These are phyloP conservation scores for Claviceps humidiphila DNA, from an alignment of 2,329 filamentous ascomycete genomes.

Conservation along the genomic window DNA sequence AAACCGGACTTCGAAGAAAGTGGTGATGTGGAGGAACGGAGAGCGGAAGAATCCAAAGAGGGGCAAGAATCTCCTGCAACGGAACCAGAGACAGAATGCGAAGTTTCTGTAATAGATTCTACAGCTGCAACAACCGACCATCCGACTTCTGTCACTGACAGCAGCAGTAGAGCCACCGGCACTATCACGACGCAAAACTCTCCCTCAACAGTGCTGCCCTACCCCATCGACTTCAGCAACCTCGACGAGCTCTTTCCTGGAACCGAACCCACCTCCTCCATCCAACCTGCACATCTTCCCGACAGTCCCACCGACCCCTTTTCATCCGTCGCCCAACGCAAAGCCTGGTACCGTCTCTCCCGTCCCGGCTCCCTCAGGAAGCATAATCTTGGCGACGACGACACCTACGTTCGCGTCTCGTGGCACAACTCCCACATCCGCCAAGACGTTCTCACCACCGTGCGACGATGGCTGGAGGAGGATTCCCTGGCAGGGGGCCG, in stretches of 20 bases:
- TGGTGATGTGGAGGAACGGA: background rate
- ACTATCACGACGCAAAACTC: background rate
- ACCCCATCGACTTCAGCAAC: conserved; percentile 20
- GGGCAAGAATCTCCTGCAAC: too few relatives aligned
- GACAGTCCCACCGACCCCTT: conserved; percentile 40
- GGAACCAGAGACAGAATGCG: background rate
- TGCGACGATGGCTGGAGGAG: conserved; percentile 54
- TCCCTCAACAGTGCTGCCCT: conserved; percentile 10
- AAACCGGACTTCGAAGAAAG: background rate
- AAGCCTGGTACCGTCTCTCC: conserved; percentile 52
- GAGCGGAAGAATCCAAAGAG: background rate
- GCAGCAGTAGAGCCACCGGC: background rate
- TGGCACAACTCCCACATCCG: conserved; percentile 45
- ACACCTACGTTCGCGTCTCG: conserved; percentile 44
- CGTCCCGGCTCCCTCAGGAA: conserved; percentile 44
- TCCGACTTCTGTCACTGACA: background rate
- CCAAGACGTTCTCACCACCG: conserved; percentile 40
- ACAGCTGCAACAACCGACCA: background rate
- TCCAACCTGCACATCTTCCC: conserved; percentile 24
- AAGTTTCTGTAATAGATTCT: background rate
- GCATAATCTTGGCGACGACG: conserved; percentile 43
- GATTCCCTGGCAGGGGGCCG: conserved; percentile 41
- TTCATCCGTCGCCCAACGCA: conserved; percentile 41
- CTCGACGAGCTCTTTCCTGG: conserved; percentile 21
- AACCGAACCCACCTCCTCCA: conserved; percentile 8